Evolutionary conservation across 768 basidiomycete genomes (phyloP).

Genomic region (Lactarius pseudohatsudake): DNA sequence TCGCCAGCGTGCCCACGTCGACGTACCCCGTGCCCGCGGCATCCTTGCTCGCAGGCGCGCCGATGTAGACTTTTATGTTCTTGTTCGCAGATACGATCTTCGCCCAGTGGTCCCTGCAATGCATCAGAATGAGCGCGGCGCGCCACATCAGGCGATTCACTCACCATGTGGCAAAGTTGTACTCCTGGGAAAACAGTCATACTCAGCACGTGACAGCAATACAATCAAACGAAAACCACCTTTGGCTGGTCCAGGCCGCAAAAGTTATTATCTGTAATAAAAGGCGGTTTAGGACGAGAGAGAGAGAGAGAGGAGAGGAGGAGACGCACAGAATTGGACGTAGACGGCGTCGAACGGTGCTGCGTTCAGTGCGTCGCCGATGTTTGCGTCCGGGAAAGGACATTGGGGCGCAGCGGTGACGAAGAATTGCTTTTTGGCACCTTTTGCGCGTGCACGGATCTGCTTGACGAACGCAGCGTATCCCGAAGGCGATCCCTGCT

Average conservation of each 20-base stretch:
- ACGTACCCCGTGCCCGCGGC: constrained; percentile 47
- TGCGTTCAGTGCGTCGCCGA: constrained; percentile 38
- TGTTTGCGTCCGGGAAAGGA: constrained; percentile 39
- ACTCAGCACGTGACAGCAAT: background rate
- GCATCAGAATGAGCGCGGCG: background rate
- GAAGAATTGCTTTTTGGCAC: constrained; percentile 41
- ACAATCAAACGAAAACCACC: constrained; percentile 48
- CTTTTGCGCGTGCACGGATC: constrained; percentile 37
- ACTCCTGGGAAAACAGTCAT: constrained; percentile 43
- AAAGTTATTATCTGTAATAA: constrained; percentile 43
- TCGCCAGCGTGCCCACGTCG: constrained; percentile 36
- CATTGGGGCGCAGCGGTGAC: constrained; percentile 44
- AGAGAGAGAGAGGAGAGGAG: background rate
- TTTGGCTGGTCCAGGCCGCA: constrained; percentile 44
- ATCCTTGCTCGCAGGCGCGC: constrained; percentile 43
- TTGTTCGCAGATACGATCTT: constrained; percentile 42
- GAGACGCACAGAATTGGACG: constrained; percentile 50
- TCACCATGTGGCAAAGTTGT: constrained; percentile 40
- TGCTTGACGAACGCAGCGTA: constrained; percentile 42
- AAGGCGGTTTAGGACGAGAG: constrained; percentile 3
- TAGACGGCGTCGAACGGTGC: constrained; percentile 43
- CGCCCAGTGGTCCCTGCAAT: constrained; percentile 49
- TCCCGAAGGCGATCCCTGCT: constrained; percentile 36
- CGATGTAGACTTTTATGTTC: constrained; percentile 50
- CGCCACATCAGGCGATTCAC: constrained; percentile 15